These are phyloP conservation scores for Phytophthora pini DNA, from an alignment of 352 stramenopile species.

Conservation along the genomic window DNA sequence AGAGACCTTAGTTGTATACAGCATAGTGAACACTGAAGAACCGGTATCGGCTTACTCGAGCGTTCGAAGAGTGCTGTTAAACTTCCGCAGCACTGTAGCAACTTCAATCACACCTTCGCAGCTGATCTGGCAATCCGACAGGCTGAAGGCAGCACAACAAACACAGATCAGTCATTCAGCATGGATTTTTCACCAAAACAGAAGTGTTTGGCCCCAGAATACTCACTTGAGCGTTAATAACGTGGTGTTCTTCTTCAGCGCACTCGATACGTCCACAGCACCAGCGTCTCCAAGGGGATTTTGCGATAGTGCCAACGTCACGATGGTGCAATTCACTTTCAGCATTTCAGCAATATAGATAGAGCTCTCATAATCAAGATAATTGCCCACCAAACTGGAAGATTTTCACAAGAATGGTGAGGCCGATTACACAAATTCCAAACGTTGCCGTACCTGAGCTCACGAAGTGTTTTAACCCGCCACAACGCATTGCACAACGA, in stretches of 20 bases:
- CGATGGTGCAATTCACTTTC: constrained; percentile 54
- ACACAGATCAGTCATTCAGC: background rate
- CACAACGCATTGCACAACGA: constrained; percentile 64
- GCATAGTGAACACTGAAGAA: too few species aligned
- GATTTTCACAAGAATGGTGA: background rate
- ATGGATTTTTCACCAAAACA: background rate
- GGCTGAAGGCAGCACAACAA: constrained; percentile 25
- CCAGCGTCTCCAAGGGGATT: constrained; percentile 65
- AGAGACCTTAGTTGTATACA: background rate
- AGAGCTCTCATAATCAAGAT: constrained; percentile 62
- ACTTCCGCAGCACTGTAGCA: constrained; percentile 42
- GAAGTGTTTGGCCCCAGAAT: background rate
- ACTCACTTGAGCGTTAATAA: constrained; percentile 56
- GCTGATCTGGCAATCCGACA: constrained; percentile 49
- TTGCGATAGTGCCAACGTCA: constrained; percentile 43
- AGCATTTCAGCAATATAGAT: constrained; percentile 59
- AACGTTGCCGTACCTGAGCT: constrained; percentile 36
- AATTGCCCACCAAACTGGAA: constrained; percentile 56
- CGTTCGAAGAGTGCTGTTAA: constrained; percentile 53
- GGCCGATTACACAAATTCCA: background rate
- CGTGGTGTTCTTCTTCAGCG: constrained; percentile 61
- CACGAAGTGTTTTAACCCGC: constrained; percentile 43
- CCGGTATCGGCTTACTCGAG: constrained; percentile 37
- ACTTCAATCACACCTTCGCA: constrained; percentile 52
- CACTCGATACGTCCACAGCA: constrained; percentile 44